Evolutionary conservation across 768 basidiomycete species (phyloP).

Genomic region (Russula virescens): DNA sequence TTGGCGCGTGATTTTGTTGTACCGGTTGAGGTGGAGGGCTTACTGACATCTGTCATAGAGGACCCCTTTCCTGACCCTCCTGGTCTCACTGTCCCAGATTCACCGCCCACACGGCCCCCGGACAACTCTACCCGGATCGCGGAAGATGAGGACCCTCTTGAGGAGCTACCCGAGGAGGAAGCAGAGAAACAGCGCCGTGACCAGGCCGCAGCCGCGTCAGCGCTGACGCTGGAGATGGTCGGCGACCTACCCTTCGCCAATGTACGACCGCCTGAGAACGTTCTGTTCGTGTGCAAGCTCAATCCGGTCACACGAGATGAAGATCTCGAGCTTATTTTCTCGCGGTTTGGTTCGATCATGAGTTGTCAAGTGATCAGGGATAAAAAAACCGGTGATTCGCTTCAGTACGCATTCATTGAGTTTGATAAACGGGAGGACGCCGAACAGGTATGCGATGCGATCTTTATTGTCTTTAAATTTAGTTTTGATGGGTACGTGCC

Average conservation of each 20-base stretch:
- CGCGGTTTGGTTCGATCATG: conserved; percentile 90
- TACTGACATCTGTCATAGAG: conserved; percentile 43
- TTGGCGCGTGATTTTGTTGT: conserved; percentile 51
- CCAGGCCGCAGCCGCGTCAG: conserved; percentile 87
- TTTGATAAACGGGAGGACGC: conserved; percentile 92
- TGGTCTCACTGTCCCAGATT: conserved; percentile 64
- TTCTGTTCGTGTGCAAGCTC: conserved; percentile 97
- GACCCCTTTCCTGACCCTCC: conserved; percentile 92
- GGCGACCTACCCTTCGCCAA: conserved; percentile 98
- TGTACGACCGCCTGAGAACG: conserved; percentile 96
- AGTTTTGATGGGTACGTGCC: background rate
- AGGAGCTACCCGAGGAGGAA: conserved; percentile 79
- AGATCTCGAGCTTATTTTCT: conserved; percentile 96
- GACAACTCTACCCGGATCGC: conserved; percentile 87
- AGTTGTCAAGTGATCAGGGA: conserved; percentile 97
- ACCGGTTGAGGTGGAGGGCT: background rate
- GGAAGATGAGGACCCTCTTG: conserved; percentile 89
- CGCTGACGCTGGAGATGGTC: conserved; percentile 97
- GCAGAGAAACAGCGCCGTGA: conserved; percentile 75
- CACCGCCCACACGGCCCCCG: conserved; percentile 73
- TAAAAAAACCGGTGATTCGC: conserved; percentile 89
- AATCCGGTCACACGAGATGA: conserved; percentile 94
- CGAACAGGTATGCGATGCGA: conserved; percentile 62
- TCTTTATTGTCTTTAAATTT: background rate
- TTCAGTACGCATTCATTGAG: conserved; percentile 99